Base-by-base conservation (phyloP, 306 rosid genomes). In the Echinosophora koreensis region DNA sequence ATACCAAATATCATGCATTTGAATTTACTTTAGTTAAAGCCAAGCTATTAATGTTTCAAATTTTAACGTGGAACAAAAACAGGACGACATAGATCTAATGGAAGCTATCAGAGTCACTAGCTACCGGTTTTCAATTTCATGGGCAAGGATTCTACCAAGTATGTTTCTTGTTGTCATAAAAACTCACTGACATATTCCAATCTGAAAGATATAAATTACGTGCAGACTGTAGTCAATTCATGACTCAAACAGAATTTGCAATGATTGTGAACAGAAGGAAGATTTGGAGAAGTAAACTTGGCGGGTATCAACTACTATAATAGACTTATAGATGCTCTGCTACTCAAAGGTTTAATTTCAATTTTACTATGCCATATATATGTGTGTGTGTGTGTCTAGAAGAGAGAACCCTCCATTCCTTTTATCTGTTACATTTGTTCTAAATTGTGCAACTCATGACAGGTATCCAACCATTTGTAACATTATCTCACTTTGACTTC, bases 141-240 rank as follows among this genome's bases (percentile, higher is more conserved):
- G 96, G 96, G 69, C 94, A 80, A 86, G 97, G 84, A 83, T 93
- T 74, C 77, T 92, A 69, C 97, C 97, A 17, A 69, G 93, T 92
- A 88, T 17, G 87, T 15, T 58, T 69, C 71, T 82, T 52, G 46
- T 0, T 41, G 8, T 8, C 8, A 41, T 41, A 8, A 44, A 44
- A 16, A 41, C 16, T 41, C 3, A 11, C 5, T 66, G 12, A 44
- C 6, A 57, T 56, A 44, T 44, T 44, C n/a, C 51, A 54, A 27
- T 18, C 60, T 52, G 30, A 49, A 38, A 32, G 41, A 58, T 38
- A 18, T 74, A 69, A 58, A 49, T 18, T 27, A 70, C 6, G 1
- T 41, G 34, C 5, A 37, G 15, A 61, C 32, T 14, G n/a, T n/a
- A n/a, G n/a, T n/a, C n/a, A n/a, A n/a, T n/a, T 81, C 15, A 81